Evolutionary conservation across 345 rosid genomes (phyloP).

Genomic region (Theobroma cacao): DNA sequence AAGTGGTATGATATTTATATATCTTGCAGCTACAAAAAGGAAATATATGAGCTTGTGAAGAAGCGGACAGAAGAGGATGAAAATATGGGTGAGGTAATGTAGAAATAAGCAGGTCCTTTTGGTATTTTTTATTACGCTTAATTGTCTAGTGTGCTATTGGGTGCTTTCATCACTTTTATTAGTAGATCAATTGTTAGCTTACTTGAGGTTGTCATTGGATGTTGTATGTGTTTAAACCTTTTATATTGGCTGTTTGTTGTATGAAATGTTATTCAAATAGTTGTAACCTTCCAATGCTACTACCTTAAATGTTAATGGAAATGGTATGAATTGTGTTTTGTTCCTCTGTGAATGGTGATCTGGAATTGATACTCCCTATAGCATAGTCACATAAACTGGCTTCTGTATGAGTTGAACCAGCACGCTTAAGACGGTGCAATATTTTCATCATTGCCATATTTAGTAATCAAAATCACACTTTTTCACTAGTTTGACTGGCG

Average conservation of each 20-base stretch:
- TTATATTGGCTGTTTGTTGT: not conserved
- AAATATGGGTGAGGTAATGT: constrained; percentile 57
- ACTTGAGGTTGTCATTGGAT: not conserved
- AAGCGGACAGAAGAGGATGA: constrained; percentile 74
- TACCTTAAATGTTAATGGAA: not conserved
- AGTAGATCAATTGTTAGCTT: not conserved
- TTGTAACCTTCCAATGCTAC: not conserved
- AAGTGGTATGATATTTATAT: not conserved
- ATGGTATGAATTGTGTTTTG: not conserved
- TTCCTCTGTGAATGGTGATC: not conserved
- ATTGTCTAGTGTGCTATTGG: not conserved
- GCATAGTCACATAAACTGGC: not conserved
- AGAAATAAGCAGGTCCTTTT: not conserved
- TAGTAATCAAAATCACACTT: not conserved
- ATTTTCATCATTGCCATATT: not conserved
- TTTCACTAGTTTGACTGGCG: not conserved
- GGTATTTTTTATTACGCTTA: not conserved
- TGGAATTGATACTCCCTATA: not conserved
- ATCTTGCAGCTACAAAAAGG: constrained; percentile 67
- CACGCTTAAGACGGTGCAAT: not conserved
- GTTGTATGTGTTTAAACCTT: not conserved
- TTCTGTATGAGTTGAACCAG: not conserved
- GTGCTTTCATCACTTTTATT: not conserved
- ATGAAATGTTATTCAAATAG: not conserved
- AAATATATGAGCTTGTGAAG: constrained; percentile 81